Conservation (phyloP, 352 stramenopile genomes). For the Globisporangium mamillatum region DNA sequence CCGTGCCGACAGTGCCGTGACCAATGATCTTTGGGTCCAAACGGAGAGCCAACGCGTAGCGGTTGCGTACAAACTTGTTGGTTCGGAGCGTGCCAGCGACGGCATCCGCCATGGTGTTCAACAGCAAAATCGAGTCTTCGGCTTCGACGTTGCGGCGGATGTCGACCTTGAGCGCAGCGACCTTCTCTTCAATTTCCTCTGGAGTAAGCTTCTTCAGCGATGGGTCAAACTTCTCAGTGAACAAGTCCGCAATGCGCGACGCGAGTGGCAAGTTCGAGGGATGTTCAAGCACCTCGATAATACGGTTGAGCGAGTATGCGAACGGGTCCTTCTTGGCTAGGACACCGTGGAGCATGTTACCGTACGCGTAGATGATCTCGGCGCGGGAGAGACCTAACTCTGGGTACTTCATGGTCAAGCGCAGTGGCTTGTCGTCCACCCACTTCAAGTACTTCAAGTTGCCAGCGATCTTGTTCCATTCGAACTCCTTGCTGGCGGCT, state of each 20-base stretch:
- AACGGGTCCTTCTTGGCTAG: constrained; percentile 93
- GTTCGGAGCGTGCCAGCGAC: constrained; percentile 74
- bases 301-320: constrained; percentile 93
- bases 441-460: constrained; percentile 91
- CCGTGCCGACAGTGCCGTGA: constrained; percentile 78
- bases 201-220: constrained; percentile 38
- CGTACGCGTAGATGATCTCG: constrained; percentile 96
- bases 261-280: constrained; percentile 88
- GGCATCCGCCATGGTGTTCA: constrained; percentile 79
- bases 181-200: constrained; percentile 39
- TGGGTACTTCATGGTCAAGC: constrained; percentile 80
- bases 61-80: constrained; percentile 80
- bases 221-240: constrained; percentile 88
- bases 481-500: constrained; percentile 52
- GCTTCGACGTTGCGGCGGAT: constrained; percentile 74
- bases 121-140: constrained; percentile 65
- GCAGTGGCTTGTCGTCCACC: constrained; percentile 77
- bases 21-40: constrained; percentile 80
- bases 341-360: constrained; percentile 93
- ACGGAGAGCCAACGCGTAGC: constrained; percentile 78
- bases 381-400: constrained; percentile 89
- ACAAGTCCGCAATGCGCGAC: constrained; percentile 93
- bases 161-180: constrained; percentile 62
- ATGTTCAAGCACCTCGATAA: constrained; percentile 92
- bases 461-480: constrained; percentile 79